Percentiles rank a stretch among this genome's conserved stretches.
phyloP scores from a whole-genome alignment of 2,329 filamentous ascomycete species.

The Salinomyces thailandicus region DNA sequence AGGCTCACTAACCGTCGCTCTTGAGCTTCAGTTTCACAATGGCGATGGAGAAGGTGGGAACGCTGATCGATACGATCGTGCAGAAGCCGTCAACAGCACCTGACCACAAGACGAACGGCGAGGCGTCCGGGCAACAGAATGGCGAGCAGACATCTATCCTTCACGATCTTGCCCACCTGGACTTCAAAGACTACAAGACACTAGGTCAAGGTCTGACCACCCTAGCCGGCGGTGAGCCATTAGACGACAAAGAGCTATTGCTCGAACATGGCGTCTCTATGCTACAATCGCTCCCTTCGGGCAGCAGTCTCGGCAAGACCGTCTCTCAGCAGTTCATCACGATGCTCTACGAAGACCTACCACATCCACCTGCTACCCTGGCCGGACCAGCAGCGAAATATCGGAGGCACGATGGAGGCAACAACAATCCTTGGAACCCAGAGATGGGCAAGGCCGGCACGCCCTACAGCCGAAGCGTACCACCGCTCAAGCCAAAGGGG shows the following conservation, averaged over 20 bases:
- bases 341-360: conserved; percentile 45
- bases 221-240: conserved; percentile 35
- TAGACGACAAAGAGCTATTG: conserved; percentile 38
- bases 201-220: conserved; percentile 32
- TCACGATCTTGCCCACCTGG: conserved; percentile 32
- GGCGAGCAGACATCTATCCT: conserved; percentile 32
- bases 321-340: conserved; percentile 42
- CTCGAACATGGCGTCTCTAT: conserved; percentile 44
- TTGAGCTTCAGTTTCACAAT: conserved; percentile 5
- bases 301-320: conserved; percentile 40
- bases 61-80: conserved; percentile 36
- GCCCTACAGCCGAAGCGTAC: conserved; percentile 36
- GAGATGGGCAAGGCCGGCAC: conserved; percentile 45
- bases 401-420: conserved; percentile 35
- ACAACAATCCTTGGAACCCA: conserved; percentile 40
- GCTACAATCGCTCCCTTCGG: conserved; percentile 40
- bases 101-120: conserved; percentile 35
- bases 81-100: conserved; percentile 38
- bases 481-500: conserved; percentile 40
- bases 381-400: conserved; percentile 38
- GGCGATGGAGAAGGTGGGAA: conserved; percentile 29
- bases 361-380: conserved; percentile 39
- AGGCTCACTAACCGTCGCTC: too few relatives aligned
- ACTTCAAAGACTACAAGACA: conserved; percentile 30
- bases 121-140: conserved; percentile 23